Conservation (phyloP, 805 yeast genomes). For the Pichia sporocuriosa region DNA sequence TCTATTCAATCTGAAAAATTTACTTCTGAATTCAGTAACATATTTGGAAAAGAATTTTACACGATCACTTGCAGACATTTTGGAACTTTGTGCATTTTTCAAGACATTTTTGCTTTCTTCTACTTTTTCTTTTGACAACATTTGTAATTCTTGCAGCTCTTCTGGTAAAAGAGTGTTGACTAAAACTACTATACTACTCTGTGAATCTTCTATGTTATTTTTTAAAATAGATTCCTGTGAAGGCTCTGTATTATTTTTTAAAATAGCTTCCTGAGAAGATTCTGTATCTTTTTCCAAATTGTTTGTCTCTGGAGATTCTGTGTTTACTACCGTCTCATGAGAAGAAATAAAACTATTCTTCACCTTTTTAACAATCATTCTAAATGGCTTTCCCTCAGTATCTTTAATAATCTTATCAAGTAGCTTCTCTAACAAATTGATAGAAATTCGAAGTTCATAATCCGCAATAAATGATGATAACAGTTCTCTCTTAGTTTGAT, state of each 20-base stretch:
- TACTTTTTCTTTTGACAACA: constrained; percentile 19
- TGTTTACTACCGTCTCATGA: too few species aligned
- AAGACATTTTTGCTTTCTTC: constrained; percentile 5
- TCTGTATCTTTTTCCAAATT: constrained; percentile 6
- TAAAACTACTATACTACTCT: constrained; percentile 7
- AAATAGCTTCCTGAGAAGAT: not conserved
- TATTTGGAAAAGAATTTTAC: constrained; percentile 19
- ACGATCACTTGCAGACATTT: constrained; percentile 16
- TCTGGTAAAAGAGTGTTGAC: constrained; percentile 11
- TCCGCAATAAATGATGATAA: constrained; percentile 52
- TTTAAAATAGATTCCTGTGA: too few species aligned
- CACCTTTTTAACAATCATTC: constrained; percentile 26
- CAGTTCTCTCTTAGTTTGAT: constrained; percentile 29
- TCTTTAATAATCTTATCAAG: constrained; percentile 33
- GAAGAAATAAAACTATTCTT: not conserved
- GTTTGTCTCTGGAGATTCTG: not conserved
- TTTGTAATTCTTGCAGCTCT: constrained; percentile 12
- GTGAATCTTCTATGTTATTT: constrained; percentile 8
- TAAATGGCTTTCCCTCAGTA: constrained; percentile 30
- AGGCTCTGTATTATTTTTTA: not conserved
- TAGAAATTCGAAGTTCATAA: constrained; percentile 56
- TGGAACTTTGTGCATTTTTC: constrained; percentile 7
- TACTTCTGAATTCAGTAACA: constrained; percentile 12
- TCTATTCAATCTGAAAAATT: constrained; percentile 17
- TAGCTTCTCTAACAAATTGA: constrained; percentile 44